Evolutionary conservation across 768 basidiomycete genomes (phyloP), one percentile per base, ranked within the genome.

Genomic region (Asterophora parasitica): DNA sequence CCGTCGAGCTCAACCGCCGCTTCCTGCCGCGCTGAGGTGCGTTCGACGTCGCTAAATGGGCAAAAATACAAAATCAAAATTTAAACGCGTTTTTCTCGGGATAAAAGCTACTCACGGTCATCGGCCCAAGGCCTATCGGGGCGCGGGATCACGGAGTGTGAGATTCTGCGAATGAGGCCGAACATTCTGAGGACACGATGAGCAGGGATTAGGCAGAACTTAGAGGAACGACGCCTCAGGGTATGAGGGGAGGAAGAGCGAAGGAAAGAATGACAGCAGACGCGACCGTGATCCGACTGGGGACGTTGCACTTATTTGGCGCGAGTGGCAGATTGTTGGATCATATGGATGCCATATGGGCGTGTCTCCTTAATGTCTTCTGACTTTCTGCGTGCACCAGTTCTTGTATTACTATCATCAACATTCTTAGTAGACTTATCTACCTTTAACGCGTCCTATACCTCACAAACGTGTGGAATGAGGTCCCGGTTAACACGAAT

Each of bases 111-210:
- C 81, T 72, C 57, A 85, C 85, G 81, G 61, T 89, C 85, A 46
- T 88, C 85, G 56, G 76, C 75, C 87, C 86, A 88, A 28, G 85
- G 83, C 49, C 83, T 73, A 64, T 88, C 86, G 19, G 81, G 76
- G 44, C 85, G 78, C 20, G 82, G 81, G 56, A 86, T 77, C 16
- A 86, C 72, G 11, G 81, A 81, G 58, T 76, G 73, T 0, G 86
- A 88, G 51, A 88, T 81, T 37, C 85, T 81, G 55, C 86, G 76
- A 54, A 88, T 66, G 54, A 88, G 72, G 53, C 76, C 75, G 66
- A 86, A 86, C 86, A 88, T 85, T 23, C n/a, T 15, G 15, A 16
- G n/a, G 41, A 48, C 42, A 38, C 39, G 46, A 34, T 20, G 30
- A 19, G 32, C 30, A 3, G 42, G 30, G 30, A 45, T 31, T 11